Evolutionary conservation across 805 yeast species (phyloP).

Genomic region (Candida boleticola): DNA sequence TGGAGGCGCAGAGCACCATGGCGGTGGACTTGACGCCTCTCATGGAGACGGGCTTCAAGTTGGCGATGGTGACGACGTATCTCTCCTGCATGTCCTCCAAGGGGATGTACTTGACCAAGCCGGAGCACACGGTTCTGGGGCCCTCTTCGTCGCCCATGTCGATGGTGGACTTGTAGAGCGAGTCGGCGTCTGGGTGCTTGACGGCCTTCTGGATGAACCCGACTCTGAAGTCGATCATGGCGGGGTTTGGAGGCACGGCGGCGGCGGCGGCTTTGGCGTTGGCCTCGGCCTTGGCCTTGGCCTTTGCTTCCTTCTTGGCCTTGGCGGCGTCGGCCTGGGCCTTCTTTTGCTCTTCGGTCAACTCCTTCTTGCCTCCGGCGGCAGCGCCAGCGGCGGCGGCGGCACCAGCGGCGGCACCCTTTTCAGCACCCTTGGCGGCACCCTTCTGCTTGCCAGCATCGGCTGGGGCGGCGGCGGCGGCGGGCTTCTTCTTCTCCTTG

Average conservation of each 20-base stretch:
- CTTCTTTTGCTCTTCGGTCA: conserved; percentile 43
- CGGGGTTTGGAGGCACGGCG: conserved; percentile 71
- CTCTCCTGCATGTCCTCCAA: conserved; percentile 96
- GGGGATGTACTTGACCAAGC: conserved; percentile 84
- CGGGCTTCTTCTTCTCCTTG: conserved; percentile 56
- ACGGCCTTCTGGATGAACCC: conserved; percentile 96
- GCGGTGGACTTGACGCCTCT: conserved; percentile 94
- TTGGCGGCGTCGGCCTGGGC: conserved; percentile 56
- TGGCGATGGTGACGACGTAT: conserved; percentile 86
- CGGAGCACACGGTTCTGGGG: conserved; percentile 98
- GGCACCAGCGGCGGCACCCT: conserved; percentile 37
- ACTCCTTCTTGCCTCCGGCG: conserved; percentile 18
- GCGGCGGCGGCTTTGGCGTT: conserved; percentile 49
- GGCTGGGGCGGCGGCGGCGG: conserved; percentile 22
- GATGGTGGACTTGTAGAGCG: conserved; percentile 93
- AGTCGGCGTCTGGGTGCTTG: conserved; percentile 97
- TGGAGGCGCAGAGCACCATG: conserved; percentile 95
- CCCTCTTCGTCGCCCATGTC: conserved; percentile 95
- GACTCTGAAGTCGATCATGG: conserved; percentile 87
- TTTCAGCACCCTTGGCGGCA: conserved; percentile 21
- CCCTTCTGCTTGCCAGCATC: conserved; percentile 12
- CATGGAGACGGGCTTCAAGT: conserved; percentile 97
- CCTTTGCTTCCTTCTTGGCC: conserved; percentile 62
- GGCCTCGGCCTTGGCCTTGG: conserved; percentile 54
- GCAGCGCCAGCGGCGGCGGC: conserved; percentile 42